These are phyloP conservation scores for Laburnicola sp. DNA, from an alignment of 2,329 filamentous ascomycete species.

Conservation along the genomic window DNA sequence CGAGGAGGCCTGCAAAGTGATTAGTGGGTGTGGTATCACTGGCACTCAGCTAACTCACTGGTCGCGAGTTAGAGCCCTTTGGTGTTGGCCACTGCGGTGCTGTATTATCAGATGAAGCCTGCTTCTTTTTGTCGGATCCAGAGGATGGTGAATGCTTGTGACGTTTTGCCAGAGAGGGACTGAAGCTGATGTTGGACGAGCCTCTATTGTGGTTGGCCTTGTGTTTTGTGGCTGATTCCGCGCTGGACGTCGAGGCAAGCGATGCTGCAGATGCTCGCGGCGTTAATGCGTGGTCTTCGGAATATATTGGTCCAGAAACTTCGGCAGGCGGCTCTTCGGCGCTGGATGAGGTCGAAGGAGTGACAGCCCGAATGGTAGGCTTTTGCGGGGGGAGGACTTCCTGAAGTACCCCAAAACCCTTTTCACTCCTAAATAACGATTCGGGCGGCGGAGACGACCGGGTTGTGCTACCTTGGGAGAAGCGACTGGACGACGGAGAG, in stretches of 20 bases:
- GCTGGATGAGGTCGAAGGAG: constrained; percentile 41
- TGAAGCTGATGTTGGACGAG: constrained; percentile 34
- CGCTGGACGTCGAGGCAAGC: constrained; percentile 37
- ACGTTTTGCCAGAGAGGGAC: constrained; percentile 25
- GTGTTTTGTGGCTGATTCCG: constrained; percentile 24
- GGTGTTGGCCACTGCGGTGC: constrained; percentile 33
- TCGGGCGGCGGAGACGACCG: constrained; percentile 42
- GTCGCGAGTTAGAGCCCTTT: constrained; percentile 9
- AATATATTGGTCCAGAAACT: not conserved
- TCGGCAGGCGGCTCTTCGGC: constrained; percentile 21
- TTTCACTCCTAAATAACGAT: constrained; percentile 31
- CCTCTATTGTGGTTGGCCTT: constrained; percentile 30
- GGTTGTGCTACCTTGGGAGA: constrained; percentile 46
- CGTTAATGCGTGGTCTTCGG: constrained; percentile 40
- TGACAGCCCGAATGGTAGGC: constrained; percentile 44
- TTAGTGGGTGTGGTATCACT: too few relatives aligned
- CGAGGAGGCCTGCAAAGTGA: constrained; percentile 20
- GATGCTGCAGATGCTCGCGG: constrained; percentile 42
- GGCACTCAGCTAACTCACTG: too few relatives aligned
- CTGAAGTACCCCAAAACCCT: constrained; percentile 40
- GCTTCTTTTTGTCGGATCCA: constrained; percentile 35
- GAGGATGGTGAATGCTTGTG: constrained; percentile 32
- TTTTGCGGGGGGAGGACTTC: constrained; percentile 26
- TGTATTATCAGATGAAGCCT: constrained; percentile 38
- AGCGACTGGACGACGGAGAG: constrained; percentile 43